phyloP scores from a whole-genome alignment of 202 grass and related monocot genomes.

The Cymbopogon flexuosus region DNA sequence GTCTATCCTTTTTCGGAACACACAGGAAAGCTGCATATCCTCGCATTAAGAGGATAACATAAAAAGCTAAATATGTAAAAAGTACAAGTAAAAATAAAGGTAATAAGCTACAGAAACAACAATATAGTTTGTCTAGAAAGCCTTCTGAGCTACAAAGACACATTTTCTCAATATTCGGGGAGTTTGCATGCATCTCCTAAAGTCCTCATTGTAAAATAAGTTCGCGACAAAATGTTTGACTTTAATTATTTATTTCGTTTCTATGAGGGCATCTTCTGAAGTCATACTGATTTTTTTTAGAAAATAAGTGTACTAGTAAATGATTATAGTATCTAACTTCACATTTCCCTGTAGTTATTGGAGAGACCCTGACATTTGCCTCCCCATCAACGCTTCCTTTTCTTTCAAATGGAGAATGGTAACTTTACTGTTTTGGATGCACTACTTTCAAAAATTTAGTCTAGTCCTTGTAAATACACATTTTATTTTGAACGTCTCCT shows the following conservation, averaged over 20 bases:
- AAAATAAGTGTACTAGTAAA: constrained; percentile 1
- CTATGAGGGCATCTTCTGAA: constrained; percentile 1
- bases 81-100: background rate
- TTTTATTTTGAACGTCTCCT: background rate
- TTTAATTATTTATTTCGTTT: constrained; percentile 2
- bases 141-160: background rate
- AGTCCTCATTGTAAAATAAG: constrained; percentile 23
- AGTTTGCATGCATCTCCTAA: background rate
- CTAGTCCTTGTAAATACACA: background rate
- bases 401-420: constrained; percentile 99
- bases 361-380: constrained; percentile 85
- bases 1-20: background rate
- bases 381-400: constrained; percentile 79
- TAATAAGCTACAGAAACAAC: background rate
- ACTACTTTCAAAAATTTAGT: constrained; percentile 17
- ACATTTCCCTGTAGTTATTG: constrained; percentile 67
- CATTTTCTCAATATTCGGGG: background rate
- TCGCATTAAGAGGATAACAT: background rate
- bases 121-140: background rate
- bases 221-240: constrained; percentile 3
- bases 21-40: background rate
- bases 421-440: constrained; percentile 38
- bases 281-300: background rate
- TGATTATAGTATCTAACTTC: constrained; percentile 26
- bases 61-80: background rate